A percentile compares a stretch with the other conserved stretches of the same genome.
Conservation (phyloP, 176 grass and related monocot species). For the Poa pratensis region DNA sequence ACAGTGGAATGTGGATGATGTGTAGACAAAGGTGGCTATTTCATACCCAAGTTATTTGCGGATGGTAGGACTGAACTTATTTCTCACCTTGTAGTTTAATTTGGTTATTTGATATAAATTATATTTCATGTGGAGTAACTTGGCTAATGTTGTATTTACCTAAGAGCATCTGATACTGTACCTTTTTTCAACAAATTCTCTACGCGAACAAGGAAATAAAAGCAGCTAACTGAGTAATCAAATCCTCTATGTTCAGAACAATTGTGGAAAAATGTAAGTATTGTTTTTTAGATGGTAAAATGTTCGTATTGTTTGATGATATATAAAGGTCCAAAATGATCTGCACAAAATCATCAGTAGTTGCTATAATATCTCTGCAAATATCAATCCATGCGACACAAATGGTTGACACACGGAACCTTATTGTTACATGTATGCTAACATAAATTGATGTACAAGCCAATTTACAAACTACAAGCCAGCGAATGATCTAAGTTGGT, state of each 20-base stretch:
- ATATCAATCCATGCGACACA: conserved; percentile 18
- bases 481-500: background rate
- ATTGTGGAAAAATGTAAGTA: background rate
- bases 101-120: conserved; percentile 19
- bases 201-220: background rate
- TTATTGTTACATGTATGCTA: conserved; percentile 13
- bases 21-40: conserved; percentile 31
- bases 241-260: background rate
- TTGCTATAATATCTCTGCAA: background rate
- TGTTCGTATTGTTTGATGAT: background rate
- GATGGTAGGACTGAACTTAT: background rate
- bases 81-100: conserved; percentile 8
- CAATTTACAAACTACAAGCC: background rate
- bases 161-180: background rate
- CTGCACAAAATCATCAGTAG: background rate
- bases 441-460: conserved; percentile 24
- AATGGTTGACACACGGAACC: conserved; percentile 7
- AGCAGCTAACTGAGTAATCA: background rate
- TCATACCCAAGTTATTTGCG: conserved; percentile 44
- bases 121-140: background rate
- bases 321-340: background rate
- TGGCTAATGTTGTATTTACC: background rate
- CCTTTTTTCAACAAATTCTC: background rate
- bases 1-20: conserved; percentile 42
- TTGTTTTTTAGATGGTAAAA: background rate